A percentile compares a stretch with the other conserved stretches of the same genome.
These are phyloP conservation scores for Rhododendron kiyosumense DNA, from an alignment of 148 eudicot genomes.

Conservation along the genomic window DNA sequence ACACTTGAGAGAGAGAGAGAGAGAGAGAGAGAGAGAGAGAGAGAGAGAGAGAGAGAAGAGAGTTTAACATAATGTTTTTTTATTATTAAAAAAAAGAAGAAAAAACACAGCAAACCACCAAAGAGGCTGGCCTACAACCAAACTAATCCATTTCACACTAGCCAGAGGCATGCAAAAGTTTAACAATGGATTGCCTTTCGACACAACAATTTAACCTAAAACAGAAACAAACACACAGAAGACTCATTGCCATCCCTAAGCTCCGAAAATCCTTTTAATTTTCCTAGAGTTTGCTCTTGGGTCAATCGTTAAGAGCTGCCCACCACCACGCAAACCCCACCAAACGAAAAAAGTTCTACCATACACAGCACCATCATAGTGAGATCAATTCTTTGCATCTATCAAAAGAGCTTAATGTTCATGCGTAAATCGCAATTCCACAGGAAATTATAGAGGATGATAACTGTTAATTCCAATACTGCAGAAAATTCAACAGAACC, in stretches of 20 bases:
- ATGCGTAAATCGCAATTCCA: too few species aligned
- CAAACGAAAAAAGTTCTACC: not conserved
- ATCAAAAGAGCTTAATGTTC: not conserved
- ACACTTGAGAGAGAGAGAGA: not conserved
- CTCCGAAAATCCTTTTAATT: not conserved
- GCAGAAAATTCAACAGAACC: not conserved
- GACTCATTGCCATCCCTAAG: not conserved
- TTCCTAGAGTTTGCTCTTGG: not conserved
- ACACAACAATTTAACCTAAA: slow-evolving; percentile 2
- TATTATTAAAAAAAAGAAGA: too few species aligned
- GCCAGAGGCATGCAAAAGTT: not conserved
- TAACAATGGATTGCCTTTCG: not conserved
- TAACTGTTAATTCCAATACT: not conserved
- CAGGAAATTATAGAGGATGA: not conserved
- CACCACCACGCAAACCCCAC: not conserved
- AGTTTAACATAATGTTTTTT: too few species aligned
- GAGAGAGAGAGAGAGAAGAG: not conserved
- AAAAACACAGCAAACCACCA: not conserved
- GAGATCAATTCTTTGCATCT: not conserved
- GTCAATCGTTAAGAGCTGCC: not conserved
- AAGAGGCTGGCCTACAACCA: not conserved
- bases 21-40: slow-evolving; percentile 2
- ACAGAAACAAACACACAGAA: not conserved
- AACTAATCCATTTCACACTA: not conserved
- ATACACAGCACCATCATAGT: not conserved